Base-by-base conservation (phyloP, 169 alveolate genomes). In the Plasmodium berghei region DNA sequence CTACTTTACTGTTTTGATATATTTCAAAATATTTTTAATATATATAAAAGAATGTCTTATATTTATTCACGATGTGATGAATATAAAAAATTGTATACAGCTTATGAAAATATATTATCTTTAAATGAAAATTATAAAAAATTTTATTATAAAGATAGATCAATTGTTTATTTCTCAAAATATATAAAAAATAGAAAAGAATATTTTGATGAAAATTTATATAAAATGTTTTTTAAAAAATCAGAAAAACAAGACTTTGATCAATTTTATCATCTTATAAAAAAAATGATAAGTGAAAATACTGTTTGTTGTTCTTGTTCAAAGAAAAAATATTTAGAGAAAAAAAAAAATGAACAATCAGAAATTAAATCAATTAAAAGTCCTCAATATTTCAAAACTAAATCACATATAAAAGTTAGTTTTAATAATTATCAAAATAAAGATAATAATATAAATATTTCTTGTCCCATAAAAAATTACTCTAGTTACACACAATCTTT, bases 141-240 rank as follows among this genome's bases (percentile, higher is more conserved):
- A 9, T 80, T 55, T 24, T 80, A 80, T 67, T 80, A 80, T 56
- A 66, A 28, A 55, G 83, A 67, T 67, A 69, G 71, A 28, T 16
- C 72, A 45, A 48, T 83, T 8, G 49, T 83, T 5, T 58, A 83
- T 67, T 83, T 83, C 26, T 67, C 90, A 12, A 83, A 83, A 45
- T 67, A 66, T 83, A 40, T 67, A 14, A 83, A 83, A 83, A 83
- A 83, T 20, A 59, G 85, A 34, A 83, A 58, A 56, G 83, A 83
- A 24, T 54, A 66, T 83, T 83, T 83, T 56, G 90, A 83, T 28
- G 83, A 83, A 67, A 83, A 83, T 48, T 67, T 83, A 49, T 83
- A 83, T 59, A 83, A 67, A 8, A 52, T 83, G 69, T 67, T 83
- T 66, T 83, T 67, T 83, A 83, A 67, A 71, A 56, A 83, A 55